Base-by-base conservation (phyloP, 768 basidiomycete species). In the Atractiella rhizophila region DNA sequence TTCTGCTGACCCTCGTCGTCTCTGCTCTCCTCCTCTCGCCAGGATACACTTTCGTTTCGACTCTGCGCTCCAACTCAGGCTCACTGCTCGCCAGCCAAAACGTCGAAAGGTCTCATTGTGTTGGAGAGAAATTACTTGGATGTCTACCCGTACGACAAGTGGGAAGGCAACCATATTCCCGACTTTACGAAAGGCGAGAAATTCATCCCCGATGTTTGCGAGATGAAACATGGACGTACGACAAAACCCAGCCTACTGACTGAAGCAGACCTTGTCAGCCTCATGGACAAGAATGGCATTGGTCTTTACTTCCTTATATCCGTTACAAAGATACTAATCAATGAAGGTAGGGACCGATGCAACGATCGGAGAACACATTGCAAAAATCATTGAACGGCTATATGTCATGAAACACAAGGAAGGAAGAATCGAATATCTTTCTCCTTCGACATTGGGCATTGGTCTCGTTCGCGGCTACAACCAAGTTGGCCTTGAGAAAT, bases 201-300 rank as follows among this genome's bases (percentile, higher is more conserved):
- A 42, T 96, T 96, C 57, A 65, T 73, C 45, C 91, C 91, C 2
- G 68, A 74, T 0, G 64, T 73, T 18, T 81, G 79, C 55, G 79
- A 85, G 51, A 60, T 91, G 35, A 67, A 69, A 39, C 74, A 86
- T 32, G 86, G 91, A 1, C 62, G 68, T 50, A 98, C 91, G 2
- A 66, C 73, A 0, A 67, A 68, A 20, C 91, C 91, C 3, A 70
- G 62, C 34, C 64, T 80, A 18, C 65, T 98, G 36, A 98, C 91
- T 0, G 91, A 98, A 57, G 91, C 91, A 5, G 91, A 98, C 54
- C 66, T 98, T 27, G 91, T 98, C 44, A 68, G 72, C 0, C 63
- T 96, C 26, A 98, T 98, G 91, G 91, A 98, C 57, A 88, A 91
- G 64, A 94, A 98, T 55, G 91, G 88, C 1, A 96, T 98, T 42